Base-by-base conservation (phyloP, 306 rosid species). In the Sindora glabra region DNA sequence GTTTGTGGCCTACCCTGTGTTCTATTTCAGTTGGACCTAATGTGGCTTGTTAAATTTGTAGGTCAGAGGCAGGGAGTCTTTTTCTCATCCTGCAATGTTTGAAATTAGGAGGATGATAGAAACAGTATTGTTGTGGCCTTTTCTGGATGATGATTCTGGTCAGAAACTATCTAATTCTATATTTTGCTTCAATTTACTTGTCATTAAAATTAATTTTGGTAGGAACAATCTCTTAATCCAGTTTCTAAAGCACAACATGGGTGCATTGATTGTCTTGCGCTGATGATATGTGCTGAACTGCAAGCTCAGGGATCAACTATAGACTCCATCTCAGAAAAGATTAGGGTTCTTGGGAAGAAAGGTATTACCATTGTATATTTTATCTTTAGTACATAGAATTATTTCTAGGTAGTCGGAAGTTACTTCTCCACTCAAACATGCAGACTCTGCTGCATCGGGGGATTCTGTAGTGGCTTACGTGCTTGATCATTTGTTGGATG, bases 181-280 rank as follows among this genome's bases (percentile, higher is more conserved):
- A 53, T 34, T 30, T 48, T 27, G 69, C 34, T n/a, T n/a, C n/a
- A 57, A 12, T 23, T 59, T 58, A 51, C 19, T 57, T 9, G 38
- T 48, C 13, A 15, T 26, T 51, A 18, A 11, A 71, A 26, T 51
- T 27, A 37, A 38, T 38, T 36, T 48, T 77, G 25, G 62, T 19
- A 30, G 47, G 14, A 59, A 44, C 47, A 58, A 32, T 10, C 60
- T 69, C 33, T 42, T 44, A 56, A 69, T 11, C 25, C 78, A 91
- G 98, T 87, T 75, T 81, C 86, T 49, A 86, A 74, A 77, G 84
- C 83, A 51, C 96, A 92, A 76, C 95, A 88, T 74, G 98, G 96
- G 50, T 92, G 96, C 83, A 92, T 86, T 56, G 92, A 86, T 77
- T 85, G 95, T 69, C 79, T 92, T 38, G 96, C 98, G 45, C 73